Evolutionary conservation across 306 rosid species (phyloP).

Genomic region (Vigna trinervia): DNA sequence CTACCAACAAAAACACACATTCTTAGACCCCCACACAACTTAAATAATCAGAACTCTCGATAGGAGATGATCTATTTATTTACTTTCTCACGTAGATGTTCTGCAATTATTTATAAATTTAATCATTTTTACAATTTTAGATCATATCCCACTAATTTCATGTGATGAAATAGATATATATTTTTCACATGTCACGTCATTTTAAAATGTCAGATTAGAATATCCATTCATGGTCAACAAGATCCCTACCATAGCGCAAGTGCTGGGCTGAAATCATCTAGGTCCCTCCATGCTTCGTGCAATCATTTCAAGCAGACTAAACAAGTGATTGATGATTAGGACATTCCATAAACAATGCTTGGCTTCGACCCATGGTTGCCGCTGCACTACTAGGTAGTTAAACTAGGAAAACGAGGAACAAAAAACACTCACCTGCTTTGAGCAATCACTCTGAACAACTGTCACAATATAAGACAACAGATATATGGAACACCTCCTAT

Average conservation of each 20-base stretch:
- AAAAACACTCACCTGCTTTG: background rate
- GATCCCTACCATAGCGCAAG: conserved; percentile 19
- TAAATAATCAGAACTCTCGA: background rate
- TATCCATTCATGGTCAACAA: background rate
- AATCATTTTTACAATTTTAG: background rate
- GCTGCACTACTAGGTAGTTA: background rate
- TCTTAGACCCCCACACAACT: background rate
- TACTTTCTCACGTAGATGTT: background rate
- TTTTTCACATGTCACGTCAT: background rate
- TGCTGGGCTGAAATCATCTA: conserved; percentile 20
- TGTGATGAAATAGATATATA: background rate
- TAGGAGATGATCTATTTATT: background rate
- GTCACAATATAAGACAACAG: background rate
- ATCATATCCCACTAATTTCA: background rate
- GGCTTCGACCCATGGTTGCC: background rate
- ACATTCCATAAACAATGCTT: background rate
- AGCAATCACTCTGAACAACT: background rate
- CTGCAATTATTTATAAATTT: background rate
- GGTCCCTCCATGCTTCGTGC: conserved; percentile 6
- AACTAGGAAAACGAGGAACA: background rate
- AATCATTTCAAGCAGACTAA: conserved; percentile 11
- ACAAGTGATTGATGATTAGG: conserved; percentile 1
- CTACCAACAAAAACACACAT: background rate
- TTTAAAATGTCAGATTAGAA: background rate
- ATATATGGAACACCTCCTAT: background rate